Percentiles rank a stretch among this genome's conserved stretches.
Conservation (phyloP, 179 eudicot genomes). For the Monotropa hypopitys region DNA sequence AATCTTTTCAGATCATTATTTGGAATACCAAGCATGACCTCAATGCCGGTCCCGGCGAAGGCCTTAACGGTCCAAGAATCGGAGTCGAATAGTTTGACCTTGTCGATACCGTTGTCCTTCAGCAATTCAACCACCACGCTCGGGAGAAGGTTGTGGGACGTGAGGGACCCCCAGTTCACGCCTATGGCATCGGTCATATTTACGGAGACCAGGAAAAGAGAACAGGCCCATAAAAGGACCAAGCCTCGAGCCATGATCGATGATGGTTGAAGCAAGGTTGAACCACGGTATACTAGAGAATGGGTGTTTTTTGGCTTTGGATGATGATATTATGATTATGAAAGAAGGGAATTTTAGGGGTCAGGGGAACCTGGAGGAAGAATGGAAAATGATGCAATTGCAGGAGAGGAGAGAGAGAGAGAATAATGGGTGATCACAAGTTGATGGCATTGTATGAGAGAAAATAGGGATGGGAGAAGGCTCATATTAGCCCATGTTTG, state of each 20-base stretch:
- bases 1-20: constrained; percentile 38
- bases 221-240: not conserved
- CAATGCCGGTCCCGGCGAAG: constrained; percentile 52
- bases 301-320: too few species aligned
- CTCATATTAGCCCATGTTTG: not conserved
- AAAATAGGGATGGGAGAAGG: not conserved
- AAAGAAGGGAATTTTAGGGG: not conserved
- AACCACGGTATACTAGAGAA: too few species aligned
- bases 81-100: constrained; percentile 68
- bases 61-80: constrained; percentile 35
- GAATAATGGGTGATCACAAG: not conserved
- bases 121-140: constrained; percentile 41
- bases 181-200: constrained; percentile 27
- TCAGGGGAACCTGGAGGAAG: not conserved
- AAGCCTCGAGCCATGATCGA: constrained; percentile 2
- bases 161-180: constrained; percentile 79
- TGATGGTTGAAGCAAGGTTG: not conserved
- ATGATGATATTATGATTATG: not conserved
- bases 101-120: constrained; percentile 50
- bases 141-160: constrained; percentile 40
- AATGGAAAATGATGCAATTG: not conserved
- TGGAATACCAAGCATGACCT: constrained; percentile 83
- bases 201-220: not conserved
- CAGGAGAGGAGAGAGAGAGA: not conserved
- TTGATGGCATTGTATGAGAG: not conserved